A percentile compares a stretch with the other conserved stretches of the same genome.
Evolutionary conservation across 345 rosid genomes (phyloP).

Genomic region (Lepidium didymum): DNA sequence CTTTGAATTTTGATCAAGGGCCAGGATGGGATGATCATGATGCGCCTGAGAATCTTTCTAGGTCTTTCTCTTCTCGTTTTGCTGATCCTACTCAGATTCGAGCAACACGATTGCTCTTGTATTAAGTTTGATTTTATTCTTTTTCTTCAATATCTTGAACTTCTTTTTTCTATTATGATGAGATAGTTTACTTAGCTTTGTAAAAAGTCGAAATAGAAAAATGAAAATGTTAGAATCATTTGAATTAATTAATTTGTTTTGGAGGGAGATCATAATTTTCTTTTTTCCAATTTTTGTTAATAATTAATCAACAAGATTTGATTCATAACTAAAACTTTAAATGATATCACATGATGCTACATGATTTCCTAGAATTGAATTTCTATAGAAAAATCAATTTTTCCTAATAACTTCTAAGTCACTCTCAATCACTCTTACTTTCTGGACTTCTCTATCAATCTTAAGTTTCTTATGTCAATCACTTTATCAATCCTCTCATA

Average conservation of each 20-base stretch:
- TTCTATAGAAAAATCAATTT: no score
- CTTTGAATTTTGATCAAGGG: slow-evolving; percentile 58
- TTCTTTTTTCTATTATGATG: not conserved
- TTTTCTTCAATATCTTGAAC: not conserved
- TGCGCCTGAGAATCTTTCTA: slow-evolving; percentile 40
- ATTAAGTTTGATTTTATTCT: not conserved
- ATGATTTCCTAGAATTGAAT: no score
- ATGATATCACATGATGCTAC: no score
- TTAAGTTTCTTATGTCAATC: no score
- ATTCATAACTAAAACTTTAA: no score
- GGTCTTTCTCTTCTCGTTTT: slow-evolving; percentile 55
- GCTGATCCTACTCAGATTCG: slow-evolving; percentile 35
- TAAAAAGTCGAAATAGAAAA: not conserved
- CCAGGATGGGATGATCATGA: slow-evolving; percentile 38
- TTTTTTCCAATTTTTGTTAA: no score
- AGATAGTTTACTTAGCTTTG: not conserved
- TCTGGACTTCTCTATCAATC: no score
- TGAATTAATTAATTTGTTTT: not conserved
- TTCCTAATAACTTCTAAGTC: no score
- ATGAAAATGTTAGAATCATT: not conserved
- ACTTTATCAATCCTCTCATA: no score
- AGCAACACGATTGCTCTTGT: slow-evolving; percentile 14
- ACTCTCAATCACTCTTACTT: no score
- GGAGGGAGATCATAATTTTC: not conserved
- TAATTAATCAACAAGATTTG: no score